These are phyloP conservation scores for Obelidium mucronatum DNA, from an alignment of 192 early-diverging fungal genomes.

Conservation along the genomic window DNA sequence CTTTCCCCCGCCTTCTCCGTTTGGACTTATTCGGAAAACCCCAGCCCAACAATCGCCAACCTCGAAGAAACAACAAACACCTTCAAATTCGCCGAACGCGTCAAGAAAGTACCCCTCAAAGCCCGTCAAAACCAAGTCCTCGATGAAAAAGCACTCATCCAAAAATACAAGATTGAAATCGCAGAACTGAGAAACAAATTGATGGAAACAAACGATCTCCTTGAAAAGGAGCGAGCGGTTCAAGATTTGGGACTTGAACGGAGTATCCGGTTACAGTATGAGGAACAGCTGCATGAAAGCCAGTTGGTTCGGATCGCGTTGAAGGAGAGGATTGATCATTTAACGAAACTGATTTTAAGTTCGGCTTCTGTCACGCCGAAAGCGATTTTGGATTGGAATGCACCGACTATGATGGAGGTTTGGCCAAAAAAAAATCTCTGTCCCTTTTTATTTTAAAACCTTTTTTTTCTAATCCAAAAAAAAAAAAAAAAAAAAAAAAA, in stretches of 20 bases:
- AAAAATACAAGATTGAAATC: slow-evolving; percentile 85
- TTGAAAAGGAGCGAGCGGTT: slow-evolving; percentile 54
- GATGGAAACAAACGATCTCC: slow-evolving; percentile 59
- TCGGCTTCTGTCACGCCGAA: slow-evolving; percentile 65
- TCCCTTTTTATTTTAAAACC: neutral
- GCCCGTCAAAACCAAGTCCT: slow-evolving; percentile 82
- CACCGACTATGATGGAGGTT: slow-evolving; percentile 12
- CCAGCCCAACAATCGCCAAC: slow-evolving; percentile 74
- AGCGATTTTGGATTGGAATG: slow-evolving; percentile 59
- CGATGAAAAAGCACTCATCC: slow-evolving; percentile 85
- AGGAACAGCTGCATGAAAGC: slow-evolving; percentile 53
- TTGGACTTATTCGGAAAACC: neutral
- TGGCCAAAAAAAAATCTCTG: neutral
- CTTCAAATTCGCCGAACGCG: slow-evolving; percentile 92
- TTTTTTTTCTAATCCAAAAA: neutral
- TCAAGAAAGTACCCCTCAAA: slow-evolving; percentile 85
- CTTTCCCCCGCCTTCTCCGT: neutral
- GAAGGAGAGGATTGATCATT: slow-evolving; percentile 86
- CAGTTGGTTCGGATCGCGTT: slow-evolving; percentile 71
- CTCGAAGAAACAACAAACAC: slow-evolving; percentile 91
- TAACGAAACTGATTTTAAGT: slow-evolving; percentile 84
- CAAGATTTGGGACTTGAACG: slow-evolving; percentile 22
- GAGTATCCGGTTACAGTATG: slow-evolving; percentile 44
- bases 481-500: too few relatives aligned
- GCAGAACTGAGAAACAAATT: slow-evolving; percentile 74